Base-by-base conservation (phyloP, 176 grass and related monocot genomes). In the Oryza glumipatula region DNA sequence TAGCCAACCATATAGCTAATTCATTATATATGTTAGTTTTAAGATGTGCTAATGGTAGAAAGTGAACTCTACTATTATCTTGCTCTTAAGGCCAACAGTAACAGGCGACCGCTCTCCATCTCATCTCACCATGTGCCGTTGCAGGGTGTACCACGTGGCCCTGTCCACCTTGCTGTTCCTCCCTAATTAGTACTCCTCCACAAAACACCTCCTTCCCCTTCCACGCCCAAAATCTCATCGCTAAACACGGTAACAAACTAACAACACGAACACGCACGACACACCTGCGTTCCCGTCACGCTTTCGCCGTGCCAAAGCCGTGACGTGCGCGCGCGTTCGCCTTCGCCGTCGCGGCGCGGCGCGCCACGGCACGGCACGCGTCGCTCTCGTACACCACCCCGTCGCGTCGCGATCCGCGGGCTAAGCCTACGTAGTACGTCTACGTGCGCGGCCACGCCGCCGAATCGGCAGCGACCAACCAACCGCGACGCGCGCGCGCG, bases 281-380 rank as follows among this genome's bases (percentile, higher is more conserved):
- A 54, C 51, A 54, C 16, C 44, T 44, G 82, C 65, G n/a, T 7
- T 4, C 7, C 52, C 23, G 4, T 48, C 82, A 76, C 72, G 11
- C 82, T 68, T 84, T 13, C 73, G 32, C 4, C 82, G 73, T 68
- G 82, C 73, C 67, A 23, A 23, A 54, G 51, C 15, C 51, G 51
- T 54, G 47, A 15, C 47, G 43, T 44, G 43, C 43, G 43, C 43
- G 43, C 43, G 43, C 43, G 43, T 44, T 9, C 43, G 43, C 43
- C 43, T 44, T 44, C 43, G 43, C 43, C 43, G 41, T 43, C 7
- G 41, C 1, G 48, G 13, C 13, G 52, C 52, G 17, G 15, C 52
- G 17, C 52, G 52, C 1, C 46, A 14, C 46, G 46, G 4, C 67
- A 70, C 33, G 3, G 39, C 60, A 17, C 32, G 33, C 49, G 10